Base-by-base conservation (phyloP, 2,329 filamentous ascomycete species). In the Cephalotrichum gorgonifer region DNA sequence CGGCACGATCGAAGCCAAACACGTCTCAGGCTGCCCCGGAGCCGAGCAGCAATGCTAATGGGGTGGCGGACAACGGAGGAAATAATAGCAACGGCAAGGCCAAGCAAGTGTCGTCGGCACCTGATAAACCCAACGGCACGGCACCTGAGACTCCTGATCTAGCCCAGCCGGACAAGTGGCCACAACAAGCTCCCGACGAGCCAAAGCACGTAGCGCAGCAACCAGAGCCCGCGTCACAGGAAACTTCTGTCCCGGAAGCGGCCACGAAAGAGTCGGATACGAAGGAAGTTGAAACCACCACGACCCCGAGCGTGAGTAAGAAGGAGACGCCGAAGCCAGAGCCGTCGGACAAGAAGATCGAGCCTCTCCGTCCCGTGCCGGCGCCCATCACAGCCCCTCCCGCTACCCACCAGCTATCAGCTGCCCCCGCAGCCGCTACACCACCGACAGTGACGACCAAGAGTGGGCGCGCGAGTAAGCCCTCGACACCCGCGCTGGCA, bases 1-100 rank as follows among this genome's bases (percentile, higher is more conserved):
- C 83, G 5, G 81, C 85, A 6, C 80, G 88, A 55, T 79, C 81
- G 33, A 81, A 88, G 58, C 87, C 89, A 60, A 90, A 85, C 59
- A 87, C 86, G 15, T 76, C 79, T 49, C 77, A 80, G 51, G 75
- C 77, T n/a, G 69, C 65, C 47, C 68, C 69, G 30, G 81, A 86
- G 52, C 11, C 38, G n/a, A 22, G 12, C 22, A 23, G 4, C n/a
- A 31, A n/a, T 43, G 14, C 44, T 22, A 30, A 35, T 22, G 8
- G 31, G 2, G n/a, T n/a, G n/a, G 17, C 35, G 3, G 22, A 22
- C 17, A 39, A 39, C 27, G 20, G 33, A 20, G 27, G 15, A 27
- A 47, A 23, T n/a, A 47, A 47, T 14, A 33, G 38, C 26, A 74
- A 71, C 53, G 60, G 66, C 49, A 73, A 74, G 49, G 66, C 72